Evolutionary conservation across 2,329 filamentous ascomycete species (phyloP).

Genomic region (Aspergillus unguis): DNA sequence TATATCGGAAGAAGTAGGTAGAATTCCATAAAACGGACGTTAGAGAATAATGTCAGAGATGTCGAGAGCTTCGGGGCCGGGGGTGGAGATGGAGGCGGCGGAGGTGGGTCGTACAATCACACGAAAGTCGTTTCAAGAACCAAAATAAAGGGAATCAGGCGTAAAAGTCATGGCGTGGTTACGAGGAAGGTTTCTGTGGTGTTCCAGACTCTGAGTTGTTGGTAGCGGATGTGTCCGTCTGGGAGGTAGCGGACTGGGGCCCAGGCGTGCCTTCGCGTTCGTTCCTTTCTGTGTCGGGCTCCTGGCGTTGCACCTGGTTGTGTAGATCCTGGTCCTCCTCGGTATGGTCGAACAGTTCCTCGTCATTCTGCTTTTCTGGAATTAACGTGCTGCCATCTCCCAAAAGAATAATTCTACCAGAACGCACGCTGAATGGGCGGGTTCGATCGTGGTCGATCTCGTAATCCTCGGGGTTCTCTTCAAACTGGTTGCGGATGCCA

Average conservation of each 20-base stretch:
- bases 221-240: constrained; percentile 19
- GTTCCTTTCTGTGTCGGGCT: constrained; percentile 38
- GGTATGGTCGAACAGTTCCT: constrained; percentile 91
- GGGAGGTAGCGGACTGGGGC: constrained; percentile 37
- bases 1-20: constrained; percentile 12
- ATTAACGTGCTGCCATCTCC: constrained; percentile 92
- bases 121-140: constrained; percentile 20
- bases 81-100: constrained; percentile 15
- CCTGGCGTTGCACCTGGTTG: constrained; percentile 71
- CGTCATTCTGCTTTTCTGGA: constrained; percentile 75
- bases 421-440: constrained; percentile 69
- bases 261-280: constrained; percentile 53
- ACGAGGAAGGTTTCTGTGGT: constrained; percentile 29
- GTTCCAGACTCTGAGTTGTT: constrained; percentile 33
- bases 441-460: constrained; percentile 51
- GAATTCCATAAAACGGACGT: constrained; percentile 15
- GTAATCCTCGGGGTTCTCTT: constrained; percentile 65
- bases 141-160: constrained; percentile 17
- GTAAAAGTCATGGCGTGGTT: constrained; percentile 20
- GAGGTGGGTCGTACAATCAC: constrained; percentile 18
- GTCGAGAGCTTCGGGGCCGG: constrained; percentile 17
- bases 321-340: constrained; percentile 81
- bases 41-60: constrained; percentile 2
- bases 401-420: constrained; percentile 85
- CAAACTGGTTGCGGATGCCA: constrained; percentile 76